Conservation (phyloP, 441 rosid genomes). For the Jatropha podagrica region DNA sequence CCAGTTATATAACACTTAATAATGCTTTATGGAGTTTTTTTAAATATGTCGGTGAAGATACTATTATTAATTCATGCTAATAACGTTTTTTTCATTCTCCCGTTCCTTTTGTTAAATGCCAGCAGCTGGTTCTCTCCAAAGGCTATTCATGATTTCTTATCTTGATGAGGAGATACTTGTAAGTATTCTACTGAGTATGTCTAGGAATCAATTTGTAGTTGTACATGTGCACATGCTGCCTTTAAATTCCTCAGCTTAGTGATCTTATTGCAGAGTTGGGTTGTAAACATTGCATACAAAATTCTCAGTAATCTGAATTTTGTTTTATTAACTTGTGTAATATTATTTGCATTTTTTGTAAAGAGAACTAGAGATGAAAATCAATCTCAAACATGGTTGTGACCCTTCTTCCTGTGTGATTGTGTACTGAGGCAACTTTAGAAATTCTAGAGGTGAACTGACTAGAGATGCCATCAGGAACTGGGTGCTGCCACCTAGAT, state of each 20-base stretch:
- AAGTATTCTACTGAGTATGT: constrained; percentile 34
- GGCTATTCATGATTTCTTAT: constrained; percentile 92
- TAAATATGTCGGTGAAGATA: background rate
- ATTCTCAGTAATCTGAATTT: background rate
- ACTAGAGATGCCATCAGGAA: background rate
- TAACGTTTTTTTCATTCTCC: constrained; percentile 2
- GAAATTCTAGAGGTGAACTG: background rate
- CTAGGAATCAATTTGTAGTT: background rate
- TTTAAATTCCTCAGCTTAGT: background rate
- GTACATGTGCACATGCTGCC: background rate
- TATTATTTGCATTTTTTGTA: background rate
- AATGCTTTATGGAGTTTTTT: background rate
- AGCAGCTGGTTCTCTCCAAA: constrained; percentile 79
- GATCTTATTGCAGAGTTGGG: background rate
- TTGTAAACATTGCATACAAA: background rate
- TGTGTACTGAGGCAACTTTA: background rate
- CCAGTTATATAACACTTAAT: background rate
- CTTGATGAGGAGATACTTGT: constrained; percentile 95
- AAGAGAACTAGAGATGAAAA: constrained; percentile 1
- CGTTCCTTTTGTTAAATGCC: constrained; percentile 17
- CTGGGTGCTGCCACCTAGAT: background rate
- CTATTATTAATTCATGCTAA: constrained; percentile 19
- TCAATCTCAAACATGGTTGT: background rate
- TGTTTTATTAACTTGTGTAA: background rate
- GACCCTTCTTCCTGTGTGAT: constrained; percentile 3